Base-by-base conservation (phyloP, 768 basidiomycete genomes). In the Infundibulicybe gibba region DNA sequence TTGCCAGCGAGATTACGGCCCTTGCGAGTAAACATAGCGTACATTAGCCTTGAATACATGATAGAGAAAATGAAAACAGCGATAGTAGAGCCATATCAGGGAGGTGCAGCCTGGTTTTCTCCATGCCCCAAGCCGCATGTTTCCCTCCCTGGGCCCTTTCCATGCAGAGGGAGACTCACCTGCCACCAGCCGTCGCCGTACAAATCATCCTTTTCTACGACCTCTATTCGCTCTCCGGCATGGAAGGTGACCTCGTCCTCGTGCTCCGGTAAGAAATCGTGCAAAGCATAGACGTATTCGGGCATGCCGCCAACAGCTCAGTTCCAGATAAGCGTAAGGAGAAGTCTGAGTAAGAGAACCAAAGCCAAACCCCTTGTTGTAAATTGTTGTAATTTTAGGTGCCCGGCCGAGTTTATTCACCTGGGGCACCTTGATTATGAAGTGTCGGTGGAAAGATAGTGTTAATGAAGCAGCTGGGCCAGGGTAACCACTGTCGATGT, bases 121-220 rank as follows among this genome's bases (percentile, higher is more conserved):
- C 6, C 39, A 40, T 43, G 32, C 38, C 38, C 44, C 43, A 34
- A 32, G 43, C 17, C 16, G 15, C 40, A 20, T 19, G 1, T 16
- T 19, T 13, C 14, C 16, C 6, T 8, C 17, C 16, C 38, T 17
- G 21, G 39, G 40, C n/a, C 25, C 25, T 19, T 32, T 38, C 31
- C 49, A 48, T 20, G 45, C 45, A 50, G 41, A 55, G 46, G 33
- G 43, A 35, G 50, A 59, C 72, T 49, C 52, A 74, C 76, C 61
- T 75, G 70, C 92, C 92, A 98, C 97, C 97, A 98, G 14, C 95
- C 97, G 65, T 99, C 97, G 15, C 80, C 80, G 61, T 90, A 98
- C 48, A 80, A 67, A 54, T 98, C 97, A 60, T 98, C 97, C 68
- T 82, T 90, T 71, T 98, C 95, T 35, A 97, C 48, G 21, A 99